Evolutionary conservation across 2,329 filamentous ascomycete genomes (phyloP).

Genomic region (Pochonia chlamydosporia): DNA sequence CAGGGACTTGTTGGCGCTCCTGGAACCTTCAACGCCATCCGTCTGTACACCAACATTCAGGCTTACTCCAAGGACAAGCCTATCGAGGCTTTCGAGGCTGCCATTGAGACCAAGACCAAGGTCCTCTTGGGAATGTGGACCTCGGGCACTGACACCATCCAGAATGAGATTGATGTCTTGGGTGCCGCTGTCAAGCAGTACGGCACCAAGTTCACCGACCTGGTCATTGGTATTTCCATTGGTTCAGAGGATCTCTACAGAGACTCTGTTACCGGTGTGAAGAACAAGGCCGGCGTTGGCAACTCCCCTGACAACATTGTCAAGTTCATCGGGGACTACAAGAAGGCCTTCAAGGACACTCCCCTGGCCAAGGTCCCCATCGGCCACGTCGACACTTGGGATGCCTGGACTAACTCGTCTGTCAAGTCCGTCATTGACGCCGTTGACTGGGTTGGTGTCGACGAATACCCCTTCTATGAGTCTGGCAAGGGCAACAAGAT

Average conservation of each 20-base stretch:
- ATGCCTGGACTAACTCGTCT: constrained; percentile 52
- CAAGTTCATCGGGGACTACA: constrained; percentile 61
- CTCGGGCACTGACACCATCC: constrained; percentile 47
- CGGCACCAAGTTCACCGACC: constrained; percentile 46
- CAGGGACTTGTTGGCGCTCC: constrained; percentile 33
- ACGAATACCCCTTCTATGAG: constrained; percentile 64
- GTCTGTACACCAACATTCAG: constrained; percentile 64
- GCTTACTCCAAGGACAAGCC: constrained; percentile 66
- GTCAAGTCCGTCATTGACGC: constrained; percentile 57
- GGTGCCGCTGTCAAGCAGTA: constrained; percentile 48
- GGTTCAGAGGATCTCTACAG: constrained; percentile 66
- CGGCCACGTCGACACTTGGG: constrained; percentile 66
- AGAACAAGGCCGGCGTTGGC: constrained; percentile 58
- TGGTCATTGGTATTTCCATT: constrained; percentile 59
- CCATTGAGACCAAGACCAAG: constrained; percentile 52
- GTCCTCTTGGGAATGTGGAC: constrained; percentile 63
- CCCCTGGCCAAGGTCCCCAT: constrained; percentile 43
- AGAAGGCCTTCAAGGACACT: constrained; percentile 45
- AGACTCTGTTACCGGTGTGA: constrained; percentile 51
- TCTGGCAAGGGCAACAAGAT: constrained; percentile 49
- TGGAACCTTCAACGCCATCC: constrained; percentile 51
- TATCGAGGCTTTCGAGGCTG: constrained; percentile 72
- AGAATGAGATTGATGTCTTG: constrained; percentile 55
- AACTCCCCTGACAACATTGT: constrained; percentile 53
- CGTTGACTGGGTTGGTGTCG: constrained; percentile 59